Conservation (phyloP, 768 basidiomycete genomes). For the Boletellus sp. region DNA sequence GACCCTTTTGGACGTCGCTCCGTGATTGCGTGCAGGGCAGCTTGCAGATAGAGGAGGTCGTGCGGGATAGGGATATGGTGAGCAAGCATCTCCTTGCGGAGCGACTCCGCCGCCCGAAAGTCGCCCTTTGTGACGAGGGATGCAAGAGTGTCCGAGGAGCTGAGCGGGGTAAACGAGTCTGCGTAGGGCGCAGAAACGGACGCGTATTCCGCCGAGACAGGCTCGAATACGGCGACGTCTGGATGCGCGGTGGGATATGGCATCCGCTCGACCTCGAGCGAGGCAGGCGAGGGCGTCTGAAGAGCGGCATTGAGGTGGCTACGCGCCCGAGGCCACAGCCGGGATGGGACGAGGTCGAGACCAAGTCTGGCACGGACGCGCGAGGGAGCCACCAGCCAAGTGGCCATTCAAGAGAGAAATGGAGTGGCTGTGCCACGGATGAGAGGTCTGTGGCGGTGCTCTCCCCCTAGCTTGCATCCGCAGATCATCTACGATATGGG, state of each 20-base stretch:
- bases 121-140: constrained; percentile 21
- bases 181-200: constrained; percentile 7
- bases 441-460: no score
- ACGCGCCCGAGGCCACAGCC: constrained; percentile 17
- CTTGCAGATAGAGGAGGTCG: constrained; percentile 35
- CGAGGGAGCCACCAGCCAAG: constrained; percentile 22
- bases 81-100: constrained; percentile 40
- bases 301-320: constrained; percentile 25
- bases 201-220: constrained; percentile 32
- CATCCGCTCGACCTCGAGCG: constrained; percentile 33
- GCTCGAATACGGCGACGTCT: constrained; percentile 37
- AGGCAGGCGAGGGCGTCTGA: constrained; percentile 32
- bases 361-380: constrained; percentile 14
- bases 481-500: no score
- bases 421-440: neutral
- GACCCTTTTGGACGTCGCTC: constrained; percentile 15
- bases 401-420: constrained; percentile 16
- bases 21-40: constrained; percentile 34
- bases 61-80: constrained; percentile 37
- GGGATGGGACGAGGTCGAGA: constrained; percentile 10
- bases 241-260: constrained; percentile 32
- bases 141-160: constrained; percentile 21
- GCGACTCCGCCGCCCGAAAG: constrained; percentile 29
- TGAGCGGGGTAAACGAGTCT: constrained; percentile 19
- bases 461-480: no score